Evolutionary conservation across 1,284 basidiomycete genomes (phyloP), one percentile per base, ranked within the genome.

Genomic region (Athelia sp.): DNA sequence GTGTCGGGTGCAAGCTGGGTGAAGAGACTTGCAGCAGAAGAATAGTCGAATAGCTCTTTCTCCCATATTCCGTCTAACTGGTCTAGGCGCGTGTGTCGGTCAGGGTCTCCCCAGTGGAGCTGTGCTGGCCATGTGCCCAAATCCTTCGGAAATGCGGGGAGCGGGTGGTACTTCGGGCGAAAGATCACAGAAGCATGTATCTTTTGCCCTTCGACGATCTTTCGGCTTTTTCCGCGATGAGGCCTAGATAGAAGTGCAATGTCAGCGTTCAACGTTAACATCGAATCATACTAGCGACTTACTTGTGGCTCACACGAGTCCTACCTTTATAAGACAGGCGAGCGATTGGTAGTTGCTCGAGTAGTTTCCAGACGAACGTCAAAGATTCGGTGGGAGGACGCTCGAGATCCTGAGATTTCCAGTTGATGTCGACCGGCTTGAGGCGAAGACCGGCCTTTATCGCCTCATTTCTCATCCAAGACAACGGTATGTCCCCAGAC

Each of bases 391-490:
- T 40, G 6, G 15, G 36, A n/a, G 36, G 36, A 9, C n/a, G n/a
- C n/a, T n/a, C 36, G 15, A 40, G 36, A n/a, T 40, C 9, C 22
- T 9, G 8, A 4, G 14, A 6, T 19, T 8, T 44, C 43, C 43
- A 44, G n/a, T 54, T 48, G 15, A 58, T 43, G 21, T 63, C 54
- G 1, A 53, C 55, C 9, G 63, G 54, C 15, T 51, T 23, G 34
- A 66, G 36, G 1, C 34, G 17, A 2, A 63, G 62, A 32, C 64
- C 63, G 18, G 15, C 23, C 1, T 40, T 45, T 17, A 18, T 13
- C 2, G 64, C 62, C 47, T 62, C 62, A 22, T 56, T 50, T 18
- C 59, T 51, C 63, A 62, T 65, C 61, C 63, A 65, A 17, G 65
- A 19, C 0, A 62, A 43, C 0, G 63, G 54, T 19, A 53, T 64